Conservation (phyloP, 345 rosid species). For the Salix dunnii region DNA sequence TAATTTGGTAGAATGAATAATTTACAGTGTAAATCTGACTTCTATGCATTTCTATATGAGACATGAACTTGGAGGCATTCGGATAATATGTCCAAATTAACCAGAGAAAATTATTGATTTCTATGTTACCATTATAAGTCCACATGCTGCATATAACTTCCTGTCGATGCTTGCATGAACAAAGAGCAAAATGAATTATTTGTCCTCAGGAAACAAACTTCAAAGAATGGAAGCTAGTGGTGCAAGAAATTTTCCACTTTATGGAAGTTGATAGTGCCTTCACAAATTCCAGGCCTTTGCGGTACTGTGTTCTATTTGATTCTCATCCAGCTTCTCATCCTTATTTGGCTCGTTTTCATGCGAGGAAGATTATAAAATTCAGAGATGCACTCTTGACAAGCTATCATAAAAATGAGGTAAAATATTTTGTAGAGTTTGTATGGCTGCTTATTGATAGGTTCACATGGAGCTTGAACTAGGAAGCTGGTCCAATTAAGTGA, state of each 20-base stretch:
- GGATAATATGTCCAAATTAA: not conserved
- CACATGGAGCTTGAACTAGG: not conserved
- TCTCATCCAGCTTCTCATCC: conserved; percentile 71
- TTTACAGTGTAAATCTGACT: not conserved
- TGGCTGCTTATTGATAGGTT: conserved; percentile 7
- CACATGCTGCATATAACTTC: not conserved
- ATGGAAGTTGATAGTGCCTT: conserved; percentile 42
- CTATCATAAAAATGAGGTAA: conserved; percentile 83
- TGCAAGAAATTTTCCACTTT: conserved; percentile 75
- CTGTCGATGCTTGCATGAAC: not conserved
- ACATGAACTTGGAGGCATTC: not conserved
- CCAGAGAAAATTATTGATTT: not conserved
- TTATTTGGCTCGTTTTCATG: conserved; percentile 72
- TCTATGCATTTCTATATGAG: not conserved
- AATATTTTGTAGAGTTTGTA: not conserved
- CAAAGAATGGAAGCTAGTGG: conserved; percentile 87
- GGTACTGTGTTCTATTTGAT: conserved; percentile 65
- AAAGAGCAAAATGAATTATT: not conserved
- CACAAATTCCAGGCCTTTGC: conserved; percentile 61
- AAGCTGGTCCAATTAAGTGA: not conserved
- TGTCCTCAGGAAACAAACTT: conserved; percentile 68
- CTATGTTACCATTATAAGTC: not conserved
- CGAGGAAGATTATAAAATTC: conserved; percentile 75
- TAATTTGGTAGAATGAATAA: not conserved
- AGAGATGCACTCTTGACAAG: conserved; percentile 79